Percentiles rank a stretch among this genome's conserved stretches.
Conservation (phyloP, 2,329 filamentous ascomycete genomes). For the Nothophoma quercina region DNA sequence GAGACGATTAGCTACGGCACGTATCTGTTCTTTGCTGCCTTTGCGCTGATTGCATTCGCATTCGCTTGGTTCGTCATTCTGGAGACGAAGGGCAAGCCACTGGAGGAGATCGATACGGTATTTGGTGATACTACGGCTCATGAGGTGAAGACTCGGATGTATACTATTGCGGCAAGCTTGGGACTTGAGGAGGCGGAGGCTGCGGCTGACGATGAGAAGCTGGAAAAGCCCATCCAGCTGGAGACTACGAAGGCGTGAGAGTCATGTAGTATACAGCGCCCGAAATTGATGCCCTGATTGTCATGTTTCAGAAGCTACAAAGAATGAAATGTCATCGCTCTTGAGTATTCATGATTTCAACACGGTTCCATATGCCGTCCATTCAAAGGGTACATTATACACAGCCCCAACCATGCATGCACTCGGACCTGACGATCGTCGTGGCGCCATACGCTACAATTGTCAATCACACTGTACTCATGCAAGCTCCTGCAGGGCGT, state of each 20-base stretch:
- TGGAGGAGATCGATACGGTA: slow-evolving; percentile 86
- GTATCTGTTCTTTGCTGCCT: slow-evolving; percentile 63
- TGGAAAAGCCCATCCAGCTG: slow-evolving; percentile 11
- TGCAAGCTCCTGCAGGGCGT: slow-evolving; percentile 11
- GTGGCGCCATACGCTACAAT: slow-evolving; percentile 1
- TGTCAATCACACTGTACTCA: neutral
- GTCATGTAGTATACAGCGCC: neutral
- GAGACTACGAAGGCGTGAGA: slow-evolving; percentile 7
- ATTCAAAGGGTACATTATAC: too few relatives aligned
- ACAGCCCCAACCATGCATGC: too few relatives aligned
- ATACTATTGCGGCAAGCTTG: slow-evolving; percentile 29
- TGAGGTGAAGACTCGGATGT: slow-evolving; percentile 33
- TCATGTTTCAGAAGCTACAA: too few relatives aligned
- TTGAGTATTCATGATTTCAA: too few relatives aligned
- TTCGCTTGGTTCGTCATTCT: slow-evolving; percentile 64
- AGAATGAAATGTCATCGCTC: too few relatives aligned
- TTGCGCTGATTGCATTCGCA: slow-evolving; percentile 54
- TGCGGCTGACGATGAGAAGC: slow-evolving; percentile 24
- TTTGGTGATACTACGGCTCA: slow-evolving; percentile 81
- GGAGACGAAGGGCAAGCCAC: slow-evolving; percentile 78
- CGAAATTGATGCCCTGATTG: neutral
- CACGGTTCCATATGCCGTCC: too few relatives aligned
- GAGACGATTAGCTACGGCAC: slow-evolving; percentile 59
- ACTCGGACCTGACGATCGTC: slow-evolving; percentile 15
- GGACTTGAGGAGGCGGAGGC: slow-evolving; percentile 25